These are phyloP conservation scores for Exophiala lecanii-corni DNA, from an alignment of 2,329 filamentous ascomycete species.

Conservation along the genomic window DNA sequence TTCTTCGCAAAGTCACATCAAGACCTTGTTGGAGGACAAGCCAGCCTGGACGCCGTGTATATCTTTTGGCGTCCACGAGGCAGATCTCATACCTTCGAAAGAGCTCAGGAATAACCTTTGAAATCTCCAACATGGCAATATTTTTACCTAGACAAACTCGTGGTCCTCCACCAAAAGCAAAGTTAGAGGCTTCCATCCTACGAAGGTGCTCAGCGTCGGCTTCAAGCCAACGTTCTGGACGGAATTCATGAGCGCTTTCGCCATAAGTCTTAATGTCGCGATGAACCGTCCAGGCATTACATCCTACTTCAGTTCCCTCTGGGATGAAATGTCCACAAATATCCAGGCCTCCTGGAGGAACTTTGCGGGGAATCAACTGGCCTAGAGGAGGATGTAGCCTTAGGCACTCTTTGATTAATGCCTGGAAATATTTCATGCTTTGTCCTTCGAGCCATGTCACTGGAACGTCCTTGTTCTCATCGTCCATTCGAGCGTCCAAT, in stretches of 20 bases:
- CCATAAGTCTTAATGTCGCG: constrained; percentile 16
- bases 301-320: constrained; percentile 14
- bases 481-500: constrained; percentile 37
- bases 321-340: constrained; percentile 15
- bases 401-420: constrained; percentile 15
- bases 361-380: constrained; percentile 23
- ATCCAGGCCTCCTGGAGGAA: constrained; percentile 18
- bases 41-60: neutral
- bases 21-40: neutral
- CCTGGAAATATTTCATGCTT: constrained; percentile 38
- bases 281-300: constrained; percentile 29
- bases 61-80: constrained; percentile 2
- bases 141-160: constrained; percentile 33
- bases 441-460: constrained; percentile 61
- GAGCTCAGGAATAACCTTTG: constrained; percentile 31
- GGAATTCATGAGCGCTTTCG: constrained; percentile 19
- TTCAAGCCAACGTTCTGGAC: constrained; percentile 32
- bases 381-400: constrained; percentile 23
- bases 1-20: too few species aligned
- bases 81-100: constrained; percentile 20
- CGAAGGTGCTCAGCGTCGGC: constrained; percentile 1
- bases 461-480: constrained; percentile 44
- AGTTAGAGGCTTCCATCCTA: neutral
- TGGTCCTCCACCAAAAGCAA: constrained; percentile 27
- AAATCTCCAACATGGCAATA: constrained; percentile 35